phyloP scores from a whole-genome alignment of 1,284 basidiomycete genomes.

The Ceratobasidium sp. region DNA sequence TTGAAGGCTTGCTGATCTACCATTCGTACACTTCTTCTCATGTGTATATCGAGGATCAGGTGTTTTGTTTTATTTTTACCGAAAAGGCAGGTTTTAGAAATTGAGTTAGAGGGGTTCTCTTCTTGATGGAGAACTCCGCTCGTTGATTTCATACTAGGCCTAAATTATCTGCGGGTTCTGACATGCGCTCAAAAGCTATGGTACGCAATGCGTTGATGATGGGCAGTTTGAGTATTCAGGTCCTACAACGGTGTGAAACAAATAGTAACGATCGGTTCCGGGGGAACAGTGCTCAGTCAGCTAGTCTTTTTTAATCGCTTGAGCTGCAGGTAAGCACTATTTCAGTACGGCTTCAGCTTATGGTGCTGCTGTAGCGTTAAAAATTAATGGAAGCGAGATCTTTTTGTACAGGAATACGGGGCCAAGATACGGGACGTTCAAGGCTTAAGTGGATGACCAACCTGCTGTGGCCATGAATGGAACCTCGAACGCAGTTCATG shows the following conservation, averaged over 20 bases:
- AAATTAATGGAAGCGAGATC: constrained; percentile 17
- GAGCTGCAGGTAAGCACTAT: not conserved
- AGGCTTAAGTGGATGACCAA: constrained; percentile 2
- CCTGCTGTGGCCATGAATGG: not conserved
- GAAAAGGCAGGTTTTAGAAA: no score
- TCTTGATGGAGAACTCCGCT: no score
- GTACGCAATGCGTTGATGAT: not conserved
- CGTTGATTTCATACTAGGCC: no score
- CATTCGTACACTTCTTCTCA: no score
- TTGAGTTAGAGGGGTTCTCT: no score
- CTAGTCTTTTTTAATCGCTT: not conserved
- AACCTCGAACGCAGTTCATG: not conserved
- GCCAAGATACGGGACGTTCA: not conserved
- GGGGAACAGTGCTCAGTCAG: constrained; percentile 7
- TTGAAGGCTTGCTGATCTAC: no score
- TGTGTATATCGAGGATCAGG: no score
- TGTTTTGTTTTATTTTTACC: no score
- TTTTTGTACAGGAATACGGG: constrained; percentile 14
- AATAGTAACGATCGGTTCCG: not conserved
- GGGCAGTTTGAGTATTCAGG: constrained; percentile 11
- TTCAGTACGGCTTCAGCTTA: not conserved
- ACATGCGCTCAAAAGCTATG: no score
- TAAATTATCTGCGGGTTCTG: no score
- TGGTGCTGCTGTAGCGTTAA: not conserved
- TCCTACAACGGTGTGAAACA: not conserved